Evolutionary conservation across 2,329 filamentous ascomycete species (phyloP).

Genomic region (Beauveria sp.): DNA sequence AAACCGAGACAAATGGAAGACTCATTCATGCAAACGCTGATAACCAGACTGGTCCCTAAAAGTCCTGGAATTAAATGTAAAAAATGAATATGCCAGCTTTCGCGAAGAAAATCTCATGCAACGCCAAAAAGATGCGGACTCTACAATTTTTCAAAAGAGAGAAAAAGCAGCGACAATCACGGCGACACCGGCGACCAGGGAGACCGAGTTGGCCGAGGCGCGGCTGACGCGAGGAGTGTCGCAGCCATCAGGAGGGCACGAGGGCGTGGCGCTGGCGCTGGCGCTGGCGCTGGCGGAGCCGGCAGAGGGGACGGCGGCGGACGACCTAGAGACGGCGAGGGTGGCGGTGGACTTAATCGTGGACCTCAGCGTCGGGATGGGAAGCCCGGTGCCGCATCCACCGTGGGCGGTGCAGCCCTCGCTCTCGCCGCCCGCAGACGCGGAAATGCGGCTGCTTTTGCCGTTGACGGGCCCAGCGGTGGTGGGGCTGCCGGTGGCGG

Average conservation of each 20-base stretch:
- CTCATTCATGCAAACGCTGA: neutral
- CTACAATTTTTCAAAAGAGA: neutral
- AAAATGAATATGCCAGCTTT: neutral
- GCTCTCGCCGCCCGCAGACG: neutral
- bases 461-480: neutral
- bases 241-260: slow-evolving; percentile 4
- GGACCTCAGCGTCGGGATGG: neutral
- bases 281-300: neutral
- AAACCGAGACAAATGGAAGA: neutral
- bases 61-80: neutral
- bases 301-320: neutral
- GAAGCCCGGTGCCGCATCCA: neutral
- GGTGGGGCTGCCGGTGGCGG: neutral
- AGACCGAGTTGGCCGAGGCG: neutral
- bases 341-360: neutral
- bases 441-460: slow-evolving; percentile 6
- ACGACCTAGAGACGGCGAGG: neutral
- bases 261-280: neutral
- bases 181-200: neutral
- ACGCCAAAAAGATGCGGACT: neutral
- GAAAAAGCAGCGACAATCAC: neutral
- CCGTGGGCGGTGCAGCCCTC: slow-evolving; percentile 4
- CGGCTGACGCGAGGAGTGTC: neutral
- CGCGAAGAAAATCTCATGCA: neutral
- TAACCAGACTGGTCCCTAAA: neutral